Base-by-base conservation (phyloP, 108 stramenopile species). In the Discostella stelligeroides region DNA sequence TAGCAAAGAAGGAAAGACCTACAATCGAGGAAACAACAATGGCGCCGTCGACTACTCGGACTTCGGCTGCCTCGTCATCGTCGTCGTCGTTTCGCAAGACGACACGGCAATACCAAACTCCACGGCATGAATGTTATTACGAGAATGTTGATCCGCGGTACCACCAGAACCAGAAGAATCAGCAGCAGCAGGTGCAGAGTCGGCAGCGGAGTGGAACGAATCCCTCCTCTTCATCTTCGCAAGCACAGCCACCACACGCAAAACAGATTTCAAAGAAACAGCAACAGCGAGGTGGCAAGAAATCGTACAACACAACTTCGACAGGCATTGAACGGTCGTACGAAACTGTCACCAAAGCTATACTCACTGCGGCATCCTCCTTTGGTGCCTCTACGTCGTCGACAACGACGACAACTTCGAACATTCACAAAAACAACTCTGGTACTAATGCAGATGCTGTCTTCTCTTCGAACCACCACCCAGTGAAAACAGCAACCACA, bases 291-390 rank as follows among this genome's bases (percentile, higher is more conserved):
- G 13, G 28, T n/a, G 18, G 53, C 34, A 34, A 6, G 34, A 34
- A 45, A 45, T 45, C 15, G 9, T 8, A 2, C 43, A 13, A 4
- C 13, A 17, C 57, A 7, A 9, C 21, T n/a, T n/a, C n/a, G n/a
- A n/a, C n/a, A 0, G 57, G 57, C 18, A 58, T 58, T 37, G 57
- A 58, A 37, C 37, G 57, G 18, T n/a, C 14, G 0, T 58, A 37
- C 34, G 57, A 58, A 0, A 39, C 57, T 20, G 57, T 58, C 6
- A 39, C 57, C 1, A 29, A 37, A 37, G 5, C 55, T 6, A 17
- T 45, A 13, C 15, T n/a, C 7, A 45, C 15, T 10, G 13, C n/a
- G 13, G 43, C 43, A n/a, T 45, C 43, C n/a, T 45, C 43, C n/a
- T 45, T n/a, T 10, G 43, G 43, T 45, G 43, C 15, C 43, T n/a